These are phyloP conservation scores for Chrysoporthe deuterocubensis DNA, from an alignment of 2,329 filamentous ascomycete genomes.

Conservation along the genomic window DNA sequence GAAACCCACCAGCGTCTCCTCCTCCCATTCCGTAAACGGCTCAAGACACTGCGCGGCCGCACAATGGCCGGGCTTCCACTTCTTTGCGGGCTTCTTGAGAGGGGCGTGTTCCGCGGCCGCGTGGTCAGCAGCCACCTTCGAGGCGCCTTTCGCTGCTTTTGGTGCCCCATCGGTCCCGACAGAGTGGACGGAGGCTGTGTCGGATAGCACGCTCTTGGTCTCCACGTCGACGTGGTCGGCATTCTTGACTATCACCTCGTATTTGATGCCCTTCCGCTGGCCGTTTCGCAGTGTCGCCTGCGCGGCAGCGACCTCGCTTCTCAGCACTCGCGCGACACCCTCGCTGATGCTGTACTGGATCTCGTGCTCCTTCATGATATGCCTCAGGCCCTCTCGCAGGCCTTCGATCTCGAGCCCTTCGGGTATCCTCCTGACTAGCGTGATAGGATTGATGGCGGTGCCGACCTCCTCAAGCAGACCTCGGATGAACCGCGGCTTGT, in stretches of 20 bases:
- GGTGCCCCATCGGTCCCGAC: slow-evolving; percentile 20
- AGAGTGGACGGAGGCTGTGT: slow-evolving; percentile 27
- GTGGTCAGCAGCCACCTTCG: slow-evolving; percentile 16
- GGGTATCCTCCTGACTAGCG: slow-evolving; percentile 86
- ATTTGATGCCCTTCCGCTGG: slow-evolving; percentile 85
- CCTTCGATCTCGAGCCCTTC: slow-evolving; percentile 93
- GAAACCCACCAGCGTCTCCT: slow-evolving; percentile 77
- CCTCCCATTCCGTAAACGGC: slow-evolving; percentile 63
- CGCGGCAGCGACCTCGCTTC: slow-evolving; percentile 82
- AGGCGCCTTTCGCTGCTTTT: slow-evolving; percentile 28
- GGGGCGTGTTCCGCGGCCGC: slow-evolving; percentile 15
- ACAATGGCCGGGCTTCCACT: slow-evolving; percentile 59
- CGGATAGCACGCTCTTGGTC: slow-evolving; percentile 43
- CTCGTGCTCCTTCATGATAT: slow-evolving; percentile 94
- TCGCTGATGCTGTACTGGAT: slow-evolving; percentile 91
- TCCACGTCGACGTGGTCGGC: slow-evolving; percentile 49
- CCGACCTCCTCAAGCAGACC: slow-evolving; percentile 92
- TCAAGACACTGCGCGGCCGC: slow-evolving; percentile 55
- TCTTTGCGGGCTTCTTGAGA: slow-evolving; percentile 38
- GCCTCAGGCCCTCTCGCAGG: slow-evolving; percentile 81
- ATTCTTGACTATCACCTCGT: slow-evolving; percentile 67
- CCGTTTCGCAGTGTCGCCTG: slow-evolving; percentile 82
- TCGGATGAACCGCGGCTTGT: slow-evolving; percentile 93
- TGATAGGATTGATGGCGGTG: slow-evolving; percentile 90
- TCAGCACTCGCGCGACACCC: slow-evolving; percentile 83